Conservation (phyloP, 2,329 filamentous ascomycete species). For the Colletotrichum lini region DNA sequence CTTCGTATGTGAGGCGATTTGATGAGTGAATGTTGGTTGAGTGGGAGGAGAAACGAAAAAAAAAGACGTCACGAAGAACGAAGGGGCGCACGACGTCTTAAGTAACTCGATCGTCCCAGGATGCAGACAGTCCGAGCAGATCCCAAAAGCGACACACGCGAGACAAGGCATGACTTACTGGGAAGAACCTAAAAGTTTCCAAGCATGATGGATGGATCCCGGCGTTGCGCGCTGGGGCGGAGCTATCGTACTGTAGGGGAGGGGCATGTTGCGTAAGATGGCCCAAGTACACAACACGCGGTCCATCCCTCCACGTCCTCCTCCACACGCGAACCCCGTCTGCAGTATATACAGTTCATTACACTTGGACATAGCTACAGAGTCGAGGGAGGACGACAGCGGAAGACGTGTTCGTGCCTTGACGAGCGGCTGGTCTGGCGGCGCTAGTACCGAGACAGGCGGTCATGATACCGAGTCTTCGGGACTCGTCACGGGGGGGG, state of each 20-base stretch:
- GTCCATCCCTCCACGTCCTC: slow-evolving; percentile 3
- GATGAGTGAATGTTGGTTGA: not conserved
- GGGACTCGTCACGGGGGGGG: slow-evolving; percentile 19
- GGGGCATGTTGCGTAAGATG: not conserved
- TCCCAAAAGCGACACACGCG: not conserved
- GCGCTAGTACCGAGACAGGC: slow-evolving; percentile 16
- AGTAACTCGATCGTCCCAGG: slow-evolving; percentile 17
- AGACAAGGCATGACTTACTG: slow-evolving; percentile 10
- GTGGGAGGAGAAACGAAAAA: not conserved
- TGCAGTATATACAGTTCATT: no score
- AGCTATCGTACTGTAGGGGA: not conserved
- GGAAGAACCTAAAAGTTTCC: slow-evolving; percentile 18
- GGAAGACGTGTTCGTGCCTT: not conserved
- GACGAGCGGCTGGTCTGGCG: not conserved
- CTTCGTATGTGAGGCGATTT: no score
- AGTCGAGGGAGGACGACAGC: not conserved
- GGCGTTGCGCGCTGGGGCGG: slow-evolving; percentile 32
- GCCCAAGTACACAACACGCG: not conserved
- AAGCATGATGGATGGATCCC: slow-evolving; percentile 24
- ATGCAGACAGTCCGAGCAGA: slow-evolving; percentile 9
- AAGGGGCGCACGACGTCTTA: slow-evolving; percentile 10
- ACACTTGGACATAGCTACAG: not conserved
- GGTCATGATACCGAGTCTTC: slow-evolving; percentile 25
- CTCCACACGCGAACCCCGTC: not conserved
- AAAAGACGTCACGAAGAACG: accelerated